These are phyloP conservation scores for button mushroom (Agaricus bisporus) DNA, from an alignment of 768 basidiomycete genomes.

Conservation along the genomic window DNA sequence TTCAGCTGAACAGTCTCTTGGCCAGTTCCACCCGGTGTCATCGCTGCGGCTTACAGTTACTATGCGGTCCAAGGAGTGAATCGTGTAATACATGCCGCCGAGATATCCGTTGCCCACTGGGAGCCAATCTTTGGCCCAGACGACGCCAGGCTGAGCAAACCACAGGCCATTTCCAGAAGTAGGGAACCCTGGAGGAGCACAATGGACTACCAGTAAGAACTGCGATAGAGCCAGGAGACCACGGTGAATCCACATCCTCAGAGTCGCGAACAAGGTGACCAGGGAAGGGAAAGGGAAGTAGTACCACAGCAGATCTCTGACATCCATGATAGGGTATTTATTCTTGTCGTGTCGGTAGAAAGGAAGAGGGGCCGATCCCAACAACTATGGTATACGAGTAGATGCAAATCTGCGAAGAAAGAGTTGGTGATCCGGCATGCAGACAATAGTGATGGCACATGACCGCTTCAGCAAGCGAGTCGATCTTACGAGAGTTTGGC, in stretches of 20 bases:
- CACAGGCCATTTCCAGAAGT: constrained; percentile 70
- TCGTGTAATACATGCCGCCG: constrained; percentile 35
- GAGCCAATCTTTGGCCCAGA: constrained; percentile 57
- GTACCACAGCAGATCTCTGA: background rate
- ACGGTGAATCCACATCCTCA: constrained; percentile 21
- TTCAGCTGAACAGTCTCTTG: constrained; percentile 64
- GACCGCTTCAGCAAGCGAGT: background rate
- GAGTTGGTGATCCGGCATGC: background rate
- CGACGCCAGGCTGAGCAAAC: constrained; percentile 47
- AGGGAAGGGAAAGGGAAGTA: constrained; percentile 5
- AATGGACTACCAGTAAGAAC: constrained; percentile 8
- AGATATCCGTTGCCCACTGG: constrained; percentile 74
- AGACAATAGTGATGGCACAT: background rate
- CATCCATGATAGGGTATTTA: constrained; percentile 5
- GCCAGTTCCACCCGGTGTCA: constrained; percentile 54
- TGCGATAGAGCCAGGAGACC: constrained; percentile 18
- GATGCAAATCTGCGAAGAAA: background rate
- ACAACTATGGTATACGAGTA: background rate
- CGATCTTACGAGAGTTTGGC: too few relatives aligned
- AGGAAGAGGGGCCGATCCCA: background rate
- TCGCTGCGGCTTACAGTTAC: constrained; percentile 35
- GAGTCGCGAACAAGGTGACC: background rate
- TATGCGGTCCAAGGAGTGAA: background rate
- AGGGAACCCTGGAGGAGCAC: constrained; percentile 48
- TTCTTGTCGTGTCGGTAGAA: background rate